A percentile compares a stretch with the other conserved stretches of the same genome.
phyloP scores from a whole-genome alignment of 148 eudicot species.

The Hydrangea macrophylla region DNA sequence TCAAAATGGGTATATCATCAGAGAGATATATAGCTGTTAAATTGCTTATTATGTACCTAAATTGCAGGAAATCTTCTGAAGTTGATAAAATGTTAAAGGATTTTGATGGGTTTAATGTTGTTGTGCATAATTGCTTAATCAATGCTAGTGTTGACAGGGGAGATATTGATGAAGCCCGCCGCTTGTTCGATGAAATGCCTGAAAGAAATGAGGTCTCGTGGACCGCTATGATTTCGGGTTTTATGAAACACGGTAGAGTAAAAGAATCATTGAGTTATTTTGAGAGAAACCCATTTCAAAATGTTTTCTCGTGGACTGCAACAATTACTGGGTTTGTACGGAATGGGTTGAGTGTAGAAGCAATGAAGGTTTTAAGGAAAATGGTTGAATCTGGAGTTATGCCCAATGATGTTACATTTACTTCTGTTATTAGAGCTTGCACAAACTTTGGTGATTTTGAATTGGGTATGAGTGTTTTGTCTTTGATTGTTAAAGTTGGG shows the following conservation, averaged over 20 bases:
- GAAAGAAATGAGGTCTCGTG: constrained; percentile 49
- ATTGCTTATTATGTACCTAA: constrained; percentile 40
- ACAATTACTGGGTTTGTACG: constrained; percentile 41
- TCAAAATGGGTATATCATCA: constrained; percentile 42
- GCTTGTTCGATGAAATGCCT: constrained; percentile 49
- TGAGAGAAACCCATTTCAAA: constrained; percentile 33
- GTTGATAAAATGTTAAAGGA: constrained; percentile 35
- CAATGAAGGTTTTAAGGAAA: constrained; percentile 27
- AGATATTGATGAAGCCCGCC: constrained; percentile 27
- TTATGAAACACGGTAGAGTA: constrained; percentile 34
- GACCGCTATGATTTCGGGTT: constrained; percentile 45
- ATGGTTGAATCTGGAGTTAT: constrained; percentile 34
- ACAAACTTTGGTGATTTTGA: constrained; percentile 25
- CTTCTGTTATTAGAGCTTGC: constrained; percentile 39
- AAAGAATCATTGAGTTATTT: constrained; percentile 35
- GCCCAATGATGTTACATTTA: constrained; percentile 51
- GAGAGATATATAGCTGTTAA: constrained; percentile 32
- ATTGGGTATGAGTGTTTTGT: constrained; percentile 39
- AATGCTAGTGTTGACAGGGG: constrained; percentile 31
- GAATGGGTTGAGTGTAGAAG: constrained; percentile 35
- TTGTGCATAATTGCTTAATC: constrained; percentile 48
- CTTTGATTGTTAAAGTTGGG: constrained; percentile 39
- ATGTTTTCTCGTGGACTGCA: constrained; percentile 42
- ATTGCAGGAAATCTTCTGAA: constrained; percentile 25
- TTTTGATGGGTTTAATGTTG: constrained; percentile 41